Percentiles rank a stretch among this genome's conserved stretches.
These are phyloP conservation scores for Lolium perenne DNA, from an alignment of 176 grass and related monocot genomes.

Conservation along the genomic window DNA sequence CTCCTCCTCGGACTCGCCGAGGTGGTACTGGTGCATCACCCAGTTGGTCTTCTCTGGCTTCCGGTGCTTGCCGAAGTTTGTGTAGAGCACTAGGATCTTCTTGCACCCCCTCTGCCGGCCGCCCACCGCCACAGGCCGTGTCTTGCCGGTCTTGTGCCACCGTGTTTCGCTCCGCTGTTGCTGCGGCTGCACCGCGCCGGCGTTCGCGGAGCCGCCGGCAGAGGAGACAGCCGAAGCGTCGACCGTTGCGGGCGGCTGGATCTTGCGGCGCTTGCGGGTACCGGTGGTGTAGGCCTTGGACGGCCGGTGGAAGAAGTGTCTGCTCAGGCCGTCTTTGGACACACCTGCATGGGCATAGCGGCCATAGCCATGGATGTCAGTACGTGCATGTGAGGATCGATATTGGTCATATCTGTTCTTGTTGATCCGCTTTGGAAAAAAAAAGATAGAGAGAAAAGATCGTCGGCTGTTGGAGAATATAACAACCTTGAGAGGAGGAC, in stretches of 20 bases:
- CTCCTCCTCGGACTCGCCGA: constrained; percentile 74
- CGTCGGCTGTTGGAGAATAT: constrained; percentile 59
- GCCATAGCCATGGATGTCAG: constrained; percentile 29
- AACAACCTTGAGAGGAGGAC: constrained; percentile 61
- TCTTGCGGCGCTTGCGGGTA: constrained; percentile 89
- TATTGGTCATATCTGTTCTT: constrained; percentile 34
- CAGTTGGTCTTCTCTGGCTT: constrained; percentile 94
- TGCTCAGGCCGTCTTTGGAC: constrained; percentile 83
- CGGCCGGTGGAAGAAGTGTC: constrained; percentile 92
- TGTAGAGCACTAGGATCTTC: constrained; percentile 96
- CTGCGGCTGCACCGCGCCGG: background rate
- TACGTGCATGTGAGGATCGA: background rate
- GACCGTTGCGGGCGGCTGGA: constrained; percentile 48
- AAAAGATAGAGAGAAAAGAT: background rate
- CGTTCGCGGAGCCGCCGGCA: background rate
- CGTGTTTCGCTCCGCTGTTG: constrained; percentile 73
- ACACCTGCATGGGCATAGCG: constrained; percentile 62
- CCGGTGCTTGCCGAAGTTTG: constrained; percentile 83
- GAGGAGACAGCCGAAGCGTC: background rate
- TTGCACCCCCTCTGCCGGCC: constrained; percentile 85
- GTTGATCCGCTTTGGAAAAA: constrained; percentile 43
- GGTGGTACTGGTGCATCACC: constrained; percentile 99
- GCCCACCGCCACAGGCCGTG: constrained; percentile 64
- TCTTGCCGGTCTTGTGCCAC: constrained; percentile 99
- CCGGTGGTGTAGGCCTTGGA: constrained; percentile 98